A percentile compares a stretch with the other conserved stretches of the same genome.
phyloP scores from a whole-genome alignment of 169 alveolate genomes.

The Eimeria tenella region DNA sequence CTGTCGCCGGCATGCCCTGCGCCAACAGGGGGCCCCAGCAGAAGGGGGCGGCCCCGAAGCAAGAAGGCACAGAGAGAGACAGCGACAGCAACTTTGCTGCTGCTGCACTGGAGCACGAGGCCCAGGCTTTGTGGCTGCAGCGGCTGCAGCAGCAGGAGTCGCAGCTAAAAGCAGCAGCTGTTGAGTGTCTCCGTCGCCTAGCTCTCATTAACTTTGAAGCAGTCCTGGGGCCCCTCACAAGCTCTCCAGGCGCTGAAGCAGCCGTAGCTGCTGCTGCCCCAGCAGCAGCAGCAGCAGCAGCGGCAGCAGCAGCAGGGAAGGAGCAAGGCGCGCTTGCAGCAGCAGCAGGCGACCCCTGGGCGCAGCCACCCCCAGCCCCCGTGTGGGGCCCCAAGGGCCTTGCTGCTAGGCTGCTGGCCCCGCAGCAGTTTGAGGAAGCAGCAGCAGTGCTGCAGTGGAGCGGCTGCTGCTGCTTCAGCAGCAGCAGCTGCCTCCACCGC shows the following conservation, averaged over 20 bases:
- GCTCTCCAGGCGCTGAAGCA: neutral
- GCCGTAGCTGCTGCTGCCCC: neutral
- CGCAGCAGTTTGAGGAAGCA: neutral
- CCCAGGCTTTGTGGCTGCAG: constrained; percentile 14
- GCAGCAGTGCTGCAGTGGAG: constrained; percentile 12
- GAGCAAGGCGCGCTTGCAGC: no score
- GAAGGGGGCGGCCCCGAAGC: neutral
- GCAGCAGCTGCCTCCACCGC: constrained; percentile 52
- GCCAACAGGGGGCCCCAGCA: neutral
- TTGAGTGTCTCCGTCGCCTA: neutral
- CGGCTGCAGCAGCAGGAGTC: constrained; percentile 23
- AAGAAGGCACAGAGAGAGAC: neutral
- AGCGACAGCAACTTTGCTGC: neutral
- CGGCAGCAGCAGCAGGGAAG: constrained; percentile 27
- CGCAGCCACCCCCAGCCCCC: neutral
- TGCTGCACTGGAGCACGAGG: constrained; percentile 22
- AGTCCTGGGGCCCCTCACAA: neutral
- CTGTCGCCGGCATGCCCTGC: neutral
- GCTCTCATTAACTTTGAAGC: neutral
- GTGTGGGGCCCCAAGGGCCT: neutral
- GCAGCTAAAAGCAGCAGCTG: neutral
- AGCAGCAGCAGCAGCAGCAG: constrained; percentile 41
- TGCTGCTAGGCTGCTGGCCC: neutral
- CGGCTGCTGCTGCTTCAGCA: constrained; percentile 48
- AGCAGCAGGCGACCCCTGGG: no score